Evolutionary conservation across 2,329 filamentous ascomycete species (phyloP).

Genomic region (Colletotrichum sp.): DNA sequence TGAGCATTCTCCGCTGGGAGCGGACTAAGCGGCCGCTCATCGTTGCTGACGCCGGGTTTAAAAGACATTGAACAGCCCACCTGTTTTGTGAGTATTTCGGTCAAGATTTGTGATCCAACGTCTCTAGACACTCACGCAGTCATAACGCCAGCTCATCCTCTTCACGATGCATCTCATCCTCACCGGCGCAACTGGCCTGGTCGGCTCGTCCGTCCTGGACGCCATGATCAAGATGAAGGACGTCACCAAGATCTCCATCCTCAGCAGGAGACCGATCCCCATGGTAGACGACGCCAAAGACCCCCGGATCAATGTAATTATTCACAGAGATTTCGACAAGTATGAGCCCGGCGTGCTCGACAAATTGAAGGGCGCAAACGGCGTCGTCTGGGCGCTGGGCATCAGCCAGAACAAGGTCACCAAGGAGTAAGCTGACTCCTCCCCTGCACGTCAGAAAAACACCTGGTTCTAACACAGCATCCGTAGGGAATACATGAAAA

Average conservation of each 20-base stretch:
- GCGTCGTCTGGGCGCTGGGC: conserved; percentile 77
- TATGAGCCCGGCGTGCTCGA: conserved; percentile 64
- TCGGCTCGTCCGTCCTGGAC: conserved; percentile 66
- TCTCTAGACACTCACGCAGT: neutral
- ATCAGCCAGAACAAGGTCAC: conserved; percentile 64
- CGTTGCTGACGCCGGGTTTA: neutral
- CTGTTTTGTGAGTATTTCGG: rapidly evolving
- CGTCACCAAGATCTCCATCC: conserved; percentile 70
- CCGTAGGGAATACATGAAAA: conserved; percentile 64
- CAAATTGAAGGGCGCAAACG: conserved; percentile 67
- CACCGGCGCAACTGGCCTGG: conserved; percentile 71
- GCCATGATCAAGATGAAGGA: conserved; percentile 62
- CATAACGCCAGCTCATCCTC: neutral
- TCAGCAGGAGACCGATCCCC: conserved; percentile 68
- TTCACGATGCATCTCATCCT: conserved; percentile 66
- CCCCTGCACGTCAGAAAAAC: neutral
- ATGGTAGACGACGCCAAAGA: conserved; percentile 64
- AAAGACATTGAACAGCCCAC: rapidly evolving
- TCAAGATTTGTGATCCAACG: neutral
- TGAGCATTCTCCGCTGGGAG: neutral
- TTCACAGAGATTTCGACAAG: conserved; percentile 69
- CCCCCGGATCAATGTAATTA: conserved; percentile 67
- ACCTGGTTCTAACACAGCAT: neutral
- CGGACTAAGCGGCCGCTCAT: neutral
- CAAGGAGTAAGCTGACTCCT: conserved; percentile 53